phyloP scores from a whole-genome alignment of 192 early-diverging fungal genomes.

The Backusella liffmaniae region DNA sequence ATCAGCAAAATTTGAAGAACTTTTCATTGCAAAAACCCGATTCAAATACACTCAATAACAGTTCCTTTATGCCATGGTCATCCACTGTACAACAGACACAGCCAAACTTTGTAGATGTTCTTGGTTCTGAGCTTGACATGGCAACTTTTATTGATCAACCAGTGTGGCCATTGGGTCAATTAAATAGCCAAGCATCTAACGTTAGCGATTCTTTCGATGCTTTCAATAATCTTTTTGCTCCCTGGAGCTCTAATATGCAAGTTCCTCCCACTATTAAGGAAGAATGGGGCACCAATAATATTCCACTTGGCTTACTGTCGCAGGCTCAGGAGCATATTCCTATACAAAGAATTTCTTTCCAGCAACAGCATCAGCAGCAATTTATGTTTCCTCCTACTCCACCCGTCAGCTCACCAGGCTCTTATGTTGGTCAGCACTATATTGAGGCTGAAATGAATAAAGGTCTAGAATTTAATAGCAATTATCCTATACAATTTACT shows the following conservation, averaged over 20 bases:
- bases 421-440: neutral
- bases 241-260: neutral
- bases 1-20: neutral
- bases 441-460: neutral
- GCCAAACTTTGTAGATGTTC: neutral
- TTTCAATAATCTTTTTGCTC: conserved; percentile 4
- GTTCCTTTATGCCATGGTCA: neutral
- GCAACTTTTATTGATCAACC: neutral
- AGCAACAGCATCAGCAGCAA: neutral
- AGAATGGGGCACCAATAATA: neutral
- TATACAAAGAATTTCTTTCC: neutral
- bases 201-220: neutral
- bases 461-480: neutral
- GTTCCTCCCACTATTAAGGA: conserved; percentile 3
- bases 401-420: neutral
- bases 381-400: neutral
- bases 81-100: neutral
- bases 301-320: neutral
- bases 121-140: neutral
- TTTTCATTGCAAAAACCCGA: neutral
- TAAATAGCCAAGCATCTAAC: neutral
- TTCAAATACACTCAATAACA: neutral
- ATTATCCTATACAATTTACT: neutral
- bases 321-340: neutral
- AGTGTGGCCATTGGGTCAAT: neutral